A percentile compares a stretch with the other conserved stretches of the same genome.
Evolutionary conservation across 257 asterid genomes (phyloP).

Genomic region (Solanum chilense): DNA sequence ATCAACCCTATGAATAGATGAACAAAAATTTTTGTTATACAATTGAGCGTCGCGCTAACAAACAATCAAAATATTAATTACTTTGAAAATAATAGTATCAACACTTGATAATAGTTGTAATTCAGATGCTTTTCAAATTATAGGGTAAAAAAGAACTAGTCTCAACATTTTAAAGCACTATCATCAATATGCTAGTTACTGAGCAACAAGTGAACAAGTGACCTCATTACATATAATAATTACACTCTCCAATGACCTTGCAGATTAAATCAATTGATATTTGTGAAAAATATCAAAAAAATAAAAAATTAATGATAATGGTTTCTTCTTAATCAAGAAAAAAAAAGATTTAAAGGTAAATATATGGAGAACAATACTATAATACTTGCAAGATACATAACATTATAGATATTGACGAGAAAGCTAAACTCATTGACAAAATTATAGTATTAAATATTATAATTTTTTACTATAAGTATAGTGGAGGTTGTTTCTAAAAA

Average conservation of each 20-base stretch:
- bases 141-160: no score
- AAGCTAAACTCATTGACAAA: not conserved
- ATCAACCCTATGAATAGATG: not conserved
- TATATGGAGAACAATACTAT: not conserved
- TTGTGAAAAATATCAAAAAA: not conserved
- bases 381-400: not conserved
- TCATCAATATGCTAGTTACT: no score
- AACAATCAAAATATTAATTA: not conserved
- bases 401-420: not conserved
- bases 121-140: not conserved
- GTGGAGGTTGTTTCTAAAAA: no score
- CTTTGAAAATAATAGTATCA: not conserved
- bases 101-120: not conserved
- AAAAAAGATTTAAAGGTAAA: no score
- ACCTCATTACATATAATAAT: no score
- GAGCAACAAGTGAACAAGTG: no score
- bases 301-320: not conserved
- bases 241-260: no score
- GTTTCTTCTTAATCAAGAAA: no score
- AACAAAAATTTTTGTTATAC: not conserved
- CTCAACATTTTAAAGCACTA: no score
- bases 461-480: not conserved
- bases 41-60: not conserved
- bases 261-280: not conserved
- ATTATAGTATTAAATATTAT: no score